Evolutionary conservation across 2,329 filamentous ascomycete genomes (phyloP), one percentile per base, ranked within the genome.

Genomic region (Cercospora brassicicola): DNA sequence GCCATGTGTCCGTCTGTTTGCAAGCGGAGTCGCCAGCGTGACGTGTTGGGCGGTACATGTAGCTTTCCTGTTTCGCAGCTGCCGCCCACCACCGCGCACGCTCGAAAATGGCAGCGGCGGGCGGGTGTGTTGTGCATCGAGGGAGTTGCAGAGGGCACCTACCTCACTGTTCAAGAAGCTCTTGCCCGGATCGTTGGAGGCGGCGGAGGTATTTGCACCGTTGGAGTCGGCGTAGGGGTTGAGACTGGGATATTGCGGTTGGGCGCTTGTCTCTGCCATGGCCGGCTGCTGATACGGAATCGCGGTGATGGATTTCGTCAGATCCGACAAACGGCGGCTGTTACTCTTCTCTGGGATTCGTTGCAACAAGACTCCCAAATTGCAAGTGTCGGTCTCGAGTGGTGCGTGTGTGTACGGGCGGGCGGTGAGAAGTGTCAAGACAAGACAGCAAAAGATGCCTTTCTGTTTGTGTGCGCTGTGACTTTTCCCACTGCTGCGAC

Each of bases 121-220:
- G 15, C 10, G 33, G 33, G 30, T 6, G 28, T n/a, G 15, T 30
- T 5, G 55, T 13, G 20, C 48, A 56, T 30, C 15, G 55, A 31
- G n/a, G 55, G 48, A 59, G 39, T n/a, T 23, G 42, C 55, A 57
- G 63, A 11, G 51, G 45, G 36, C 42, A 66, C 45, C 26, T 60
- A 83, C 81, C 82, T 82, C 76, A 83, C 82, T 78, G 73, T 78
- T 77, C 59, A 80, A 60, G 67, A 82, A 76, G 76, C 79, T 76
- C 74, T 80, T 79, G 62, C 76, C 71, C 67, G 75, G 72, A 76
- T 72, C 62, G 33, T 64, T 64, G 15, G 62, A 56, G 53, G 51
- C 31, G 10, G 64, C 28, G 56, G 39, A 28, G 13, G 30, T 33
- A 26, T 62, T 33, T 62, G 56, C 31, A 39, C 67, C 59, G 64